phyloP scores from a whole-genome alignment of 805 yeast genomes.

The Schwanniomyces pseudopolymorphus region DNA sequence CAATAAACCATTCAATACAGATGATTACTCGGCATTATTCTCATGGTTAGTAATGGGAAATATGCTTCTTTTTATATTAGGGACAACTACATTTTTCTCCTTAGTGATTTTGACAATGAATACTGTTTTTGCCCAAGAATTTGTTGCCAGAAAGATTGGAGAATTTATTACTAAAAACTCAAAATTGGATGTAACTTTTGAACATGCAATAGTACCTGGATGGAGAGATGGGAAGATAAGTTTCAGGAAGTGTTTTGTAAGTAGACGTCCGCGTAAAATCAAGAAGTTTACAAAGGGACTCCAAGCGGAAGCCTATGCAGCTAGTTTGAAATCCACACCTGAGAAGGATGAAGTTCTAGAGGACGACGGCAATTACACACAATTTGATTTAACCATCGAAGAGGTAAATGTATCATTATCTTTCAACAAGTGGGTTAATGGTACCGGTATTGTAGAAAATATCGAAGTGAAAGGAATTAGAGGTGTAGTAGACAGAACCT shows the following conservation, averaged over 20 bases:
- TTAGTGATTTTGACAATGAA: constrained; percentile 72
- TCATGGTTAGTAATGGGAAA: constrained; percentile 93
- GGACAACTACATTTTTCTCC: constrained; percentile 92
- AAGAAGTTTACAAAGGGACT: constrained; percentile 66
- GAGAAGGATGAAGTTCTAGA: constrained; percentile 33
- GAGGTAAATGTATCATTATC: constrained; percentile 79
- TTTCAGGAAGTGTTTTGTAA: constrained; percentile 81
- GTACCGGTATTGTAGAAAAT: constrained; percentile 79
- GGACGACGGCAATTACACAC: constrained; percentile 95
- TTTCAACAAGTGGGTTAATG: constrained; percentile 84
- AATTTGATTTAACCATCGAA: constrained; percentile 88
- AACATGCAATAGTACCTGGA: constrained; percentile 90
- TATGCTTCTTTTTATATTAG: constrained; percentile 71
- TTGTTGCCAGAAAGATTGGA: constrained; percentile 79
- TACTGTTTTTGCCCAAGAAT: constrained; percentile 86
- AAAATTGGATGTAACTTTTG: constrained; percentile 81
- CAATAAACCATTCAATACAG: constrained; percentile 84
- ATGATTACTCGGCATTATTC: constrained; percentile 85
- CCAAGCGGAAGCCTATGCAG: constrained; percentile 67
- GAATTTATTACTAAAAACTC: constrained; percentile 81
- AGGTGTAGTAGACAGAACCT: constrained; percentile 90
- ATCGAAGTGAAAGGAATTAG: constrained; percentile 79
- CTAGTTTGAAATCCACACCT: constrained; percentile 29
- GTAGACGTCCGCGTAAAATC: constrained; percentile 70
- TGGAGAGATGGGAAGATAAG: constrained; percentile 87